Base-by-base conservation (phyloP, 2,329 filamentous ascomycete genomes). In the Scedosporium aurantiacum region DNA sequence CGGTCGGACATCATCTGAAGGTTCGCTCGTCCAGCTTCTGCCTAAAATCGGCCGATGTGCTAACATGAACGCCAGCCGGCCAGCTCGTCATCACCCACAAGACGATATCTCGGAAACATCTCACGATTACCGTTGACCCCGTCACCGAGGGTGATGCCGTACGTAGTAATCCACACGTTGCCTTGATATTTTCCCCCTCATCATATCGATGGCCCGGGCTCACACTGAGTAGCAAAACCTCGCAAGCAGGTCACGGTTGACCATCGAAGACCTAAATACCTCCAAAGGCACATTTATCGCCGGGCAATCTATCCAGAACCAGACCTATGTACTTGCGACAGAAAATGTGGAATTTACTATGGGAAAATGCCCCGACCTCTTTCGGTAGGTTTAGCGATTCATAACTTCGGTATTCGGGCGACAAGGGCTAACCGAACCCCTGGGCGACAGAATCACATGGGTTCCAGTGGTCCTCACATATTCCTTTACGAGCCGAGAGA, bases 91-190 rank as follows among this genome's bases (percentile, higher is more conserved):
- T 59, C 21, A 62, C 61, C 5, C 83, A 94, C 68, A 90, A 89
- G 68, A 88, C 87, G 1, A 89, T 99, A 57, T 99, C 94, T 37
- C 82, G 93, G 62, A 90, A 94, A 69, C 94, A 99, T 73, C 76
- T 97, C 65, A 86, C 86, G 37, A 86, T 99, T 58, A 81, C 85
- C 50, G 84, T 97, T 5, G 84, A 81, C 56, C 67, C 75, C 0
- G 87, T 93, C 43, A 75, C 78, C 47, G 75, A 85, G 14, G 87
- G 84, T 57, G 84, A 90, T 69, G 89, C 85, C 60, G 86, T 89
- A 78, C 63, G 81, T 70, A 28, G 5, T 12, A n/a, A n/a, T 7
- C 23, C 23, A n/a, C n/a, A 28, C 23, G 2, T 23, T 18, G 18
- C 16, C 32, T 14, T 16, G 45, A 23, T n/a, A 37, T 32, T n/a